Evolutionary conservation across 257 asterid genomes (phyloP).

Genomic region (Solanum neorickii): DNA sequence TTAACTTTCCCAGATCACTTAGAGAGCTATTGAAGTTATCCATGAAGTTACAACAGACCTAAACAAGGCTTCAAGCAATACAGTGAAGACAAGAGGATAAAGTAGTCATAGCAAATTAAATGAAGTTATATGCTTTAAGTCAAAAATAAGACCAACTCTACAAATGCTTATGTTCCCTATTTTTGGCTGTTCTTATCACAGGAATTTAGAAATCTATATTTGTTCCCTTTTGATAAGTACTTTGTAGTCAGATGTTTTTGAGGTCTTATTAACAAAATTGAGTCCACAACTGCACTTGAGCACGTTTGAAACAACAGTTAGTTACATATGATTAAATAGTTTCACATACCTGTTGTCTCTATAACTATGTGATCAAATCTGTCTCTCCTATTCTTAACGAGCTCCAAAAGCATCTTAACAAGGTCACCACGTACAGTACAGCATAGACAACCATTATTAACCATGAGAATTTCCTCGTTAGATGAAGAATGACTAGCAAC

Average conservation of each 20-base stretch:
- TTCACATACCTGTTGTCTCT: constrained; percentile 77
- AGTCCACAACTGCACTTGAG: not conserved
- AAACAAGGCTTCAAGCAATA: not conserved
- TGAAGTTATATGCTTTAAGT: not conserved
- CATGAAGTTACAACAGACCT: not conserved
- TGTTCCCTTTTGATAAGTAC: not conserved
- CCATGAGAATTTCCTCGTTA: constrained; percentile 86
- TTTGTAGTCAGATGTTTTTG: not conserved
- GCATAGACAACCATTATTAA: constrained; percentile 90
- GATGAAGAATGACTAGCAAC: constrained; percentile 94
- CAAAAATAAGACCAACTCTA: not conserved
- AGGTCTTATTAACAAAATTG: not conserved
- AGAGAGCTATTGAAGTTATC: not conserved
- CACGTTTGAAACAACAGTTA: not conserved
- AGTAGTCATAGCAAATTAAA: not conserved
- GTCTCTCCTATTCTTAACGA: constrained; percentile 73
- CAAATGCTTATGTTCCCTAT: not conserved
- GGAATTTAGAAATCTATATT: not conserved
- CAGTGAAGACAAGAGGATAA: not conserved
- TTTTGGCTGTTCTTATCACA: not conserved
- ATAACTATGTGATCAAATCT: constrained; percentile 87
- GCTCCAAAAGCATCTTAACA: constrained; percentile 87
- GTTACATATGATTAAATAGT: not conserved
- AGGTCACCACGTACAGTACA: constrained; percentile 98
- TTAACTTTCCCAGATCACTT: not conserved